Evolutionary conservation across 768 basidiomycete species (phyloP).

Genomic region (Auriculariales sp.): DNA sequence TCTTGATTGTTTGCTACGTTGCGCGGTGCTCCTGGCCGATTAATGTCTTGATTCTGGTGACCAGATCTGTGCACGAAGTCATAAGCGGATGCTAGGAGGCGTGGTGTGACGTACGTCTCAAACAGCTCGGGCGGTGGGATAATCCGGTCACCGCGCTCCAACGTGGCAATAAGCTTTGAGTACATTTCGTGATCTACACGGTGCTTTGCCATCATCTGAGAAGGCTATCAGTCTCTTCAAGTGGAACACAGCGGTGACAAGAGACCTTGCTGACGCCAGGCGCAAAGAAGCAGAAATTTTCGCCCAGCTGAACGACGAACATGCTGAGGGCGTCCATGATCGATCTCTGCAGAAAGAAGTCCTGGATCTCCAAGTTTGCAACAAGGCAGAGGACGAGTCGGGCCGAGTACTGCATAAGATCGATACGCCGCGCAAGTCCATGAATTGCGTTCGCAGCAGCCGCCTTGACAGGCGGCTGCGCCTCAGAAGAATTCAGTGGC

Average conservation of each 20-base stretch:
- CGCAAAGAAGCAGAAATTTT: constrained; percentile 94
- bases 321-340: constrained; percentile 92
- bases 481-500: constrained; percentile 75
- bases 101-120: constrained; percentile 1
- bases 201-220: constrained; percentile 61
- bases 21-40: constrained; percentile 44
- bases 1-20: constrained; percentile 63
- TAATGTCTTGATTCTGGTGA: background rate
- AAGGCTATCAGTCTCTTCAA: background rate
- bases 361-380: constrained; percentile 59
- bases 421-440: constrained; percentile 78
- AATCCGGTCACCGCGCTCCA: constrained; percentile 82
- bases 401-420: constrained; percentile 95
- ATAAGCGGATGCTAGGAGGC: constrained; percentile 22
- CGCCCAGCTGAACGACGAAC: constrained; percentile 80
- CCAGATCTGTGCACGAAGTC: background rate
- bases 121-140: constrained; percentile 23
- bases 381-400: constrained; percentile 92
- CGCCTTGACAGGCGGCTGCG: constrained; percentile 50
- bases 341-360: constrained; percentile 66
- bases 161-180: constrained; percentile 74
- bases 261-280: constrained; percentile 90
- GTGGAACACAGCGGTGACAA: background rate
- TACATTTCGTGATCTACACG: constrained; percentile 71
- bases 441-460: constrained; percentile 85